Base-by-base conservation (phyloP, 1,284 basidiomycete genomes). In the Cystobasidiaceae sp. region DNA sequence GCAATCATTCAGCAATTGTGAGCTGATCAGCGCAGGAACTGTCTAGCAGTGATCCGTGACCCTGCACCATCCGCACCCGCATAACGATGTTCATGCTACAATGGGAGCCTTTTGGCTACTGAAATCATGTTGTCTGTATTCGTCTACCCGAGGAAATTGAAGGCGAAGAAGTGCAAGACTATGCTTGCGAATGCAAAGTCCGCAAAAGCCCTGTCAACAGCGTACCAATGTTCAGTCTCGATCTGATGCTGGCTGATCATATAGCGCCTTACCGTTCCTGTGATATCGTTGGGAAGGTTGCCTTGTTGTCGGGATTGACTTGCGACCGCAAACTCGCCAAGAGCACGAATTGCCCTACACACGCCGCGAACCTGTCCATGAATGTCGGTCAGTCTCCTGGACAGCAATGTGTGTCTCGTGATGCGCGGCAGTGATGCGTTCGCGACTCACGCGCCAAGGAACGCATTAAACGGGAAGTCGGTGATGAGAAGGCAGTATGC, bases 141-240 rank as follows among this genome's bases (percentile, higher is more conserved):
- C 37, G 41, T 67, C 80, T 78, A 90, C 71, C 89, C 89, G 7
- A 91, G 82, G 83, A 97, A 98, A 80, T 97, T 97, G 83, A 88
- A 97, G 61, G 96, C 93, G 76, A 98, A 98, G 81, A 97, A 94
- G 79, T 99, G 94, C 55, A 99, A 81, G 45, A 97, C 85, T 68
- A 98, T 86, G 0, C 92, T 94, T 17, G 93, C 93, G 55, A 96
- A 80, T 30, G 90, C 87, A 74, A 97, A 98, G 76, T 99, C 96
- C 46, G 89, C 93, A 74, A 99, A 98, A 27, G 93, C 93, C 73
- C 92, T 96, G 77, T 28, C 23, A 1, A 19, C 45, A 17, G 33
- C 17, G 59, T 37, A 1, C 45, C 23, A 23, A 2, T 4, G 21
- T 4, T 15, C 39, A 54, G 21, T 30, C 2, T 25, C 3, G 17